Evolutionary conservation across 1,284 basidiomycete species (phyloP), one percentile per base, ranked within the genome.

Genomic region (Flammula alnicola): DNA sequence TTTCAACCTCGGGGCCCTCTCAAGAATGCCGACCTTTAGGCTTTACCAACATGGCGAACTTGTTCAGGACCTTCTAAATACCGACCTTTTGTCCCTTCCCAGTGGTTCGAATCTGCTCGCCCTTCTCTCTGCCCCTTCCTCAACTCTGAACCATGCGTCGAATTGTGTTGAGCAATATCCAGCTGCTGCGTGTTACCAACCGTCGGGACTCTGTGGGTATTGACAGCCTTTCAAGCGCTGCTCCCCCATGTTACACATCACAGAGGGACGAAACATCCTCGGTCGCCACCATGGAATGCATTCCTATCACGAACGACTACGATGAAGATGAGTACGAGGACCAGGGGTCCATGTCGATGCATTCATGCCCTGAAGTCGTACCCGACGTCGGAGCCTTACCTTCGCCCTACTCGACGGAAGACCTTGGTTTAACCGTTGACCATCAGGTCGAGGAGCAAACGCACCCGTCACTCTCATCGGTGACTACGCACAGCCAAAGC

Each of bases 331-430:
- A 49, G 7, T 26, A 37, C 42, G 35, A 38, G 16, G 49, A 46
- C 20, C 37, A 51, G 19, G 27, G 19, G 14, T 39, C 45, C 11
- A 22, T 35, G 3, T 51, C 48, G 3, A 50, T 53, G 36, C 43
- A 49, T 16, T 55, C 46, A 17, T 49, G 27, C 23, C 20, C 50
- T 9, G 46, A 50, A 22, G 35, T 38, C 10, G 41, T 20, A 5
- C 16, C 31, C 16, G 43, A 42, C n/a, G n/a, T n/a, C 3, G 41
- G 45, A n/a, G 27, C 43, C 14, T 33, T 57, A 19, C 57, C 55
- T 14, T 61, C 57, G 1, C 55, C 59, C 5, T 56, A 61, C 38
- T 57, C 59, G 3, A 37, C 45, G 11, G 57, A 55, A 23, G 54
- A 61, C 23, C 54, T 61, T 12, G 30, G 47, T 6, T 32, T 25